These are phyloP conservation scores for Carex scoparia DNA, from an alignment of 176 grass and related monocot genomes.

Conservation along the genomic window DNA sequence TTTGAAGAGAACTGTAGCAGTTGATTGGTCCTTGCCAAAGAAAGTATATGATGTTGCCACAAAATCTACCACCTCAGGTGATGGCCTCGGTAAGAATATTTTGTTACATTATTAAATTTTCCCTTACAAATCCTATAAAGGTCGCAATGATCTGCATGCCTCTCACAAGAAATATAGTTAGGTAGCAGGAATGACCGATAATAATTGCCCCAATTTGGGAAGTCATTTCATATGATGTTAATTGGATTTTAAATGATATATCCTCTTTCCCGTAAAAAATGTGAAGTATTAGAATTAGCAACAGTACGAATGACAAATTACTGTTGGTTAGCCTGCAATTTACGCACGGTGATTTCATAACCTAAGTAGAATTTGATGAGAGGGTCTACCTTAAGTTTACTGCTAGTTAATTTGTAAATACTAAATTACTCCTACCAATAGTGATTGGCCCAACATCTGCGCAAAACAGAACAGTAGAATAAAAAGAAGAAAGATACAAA, in stretches of 20 bases:
- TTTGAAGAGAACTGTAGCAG: constrained; percentile 82
- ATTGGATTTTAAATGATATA: not conserved
- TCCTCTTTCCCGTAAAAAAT: not conserved
- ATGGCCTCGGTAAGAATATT: constrained; percentile 37
- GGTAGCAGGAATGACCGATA: not conserved
- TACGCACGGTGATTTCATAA: not conserved
- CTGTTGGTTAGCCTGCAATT: not conserved
- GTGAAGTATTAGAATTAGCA: not conserved
- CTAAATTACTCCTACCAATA: no score
- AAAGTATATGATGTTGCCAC: constrained; percentile 72
- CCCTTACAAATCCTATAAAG: not conserved
- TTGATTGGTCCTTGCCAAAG: constrained; percentile 95
- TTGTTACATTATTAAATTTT: not conserved
- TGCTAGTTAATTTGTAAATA: not conserved
- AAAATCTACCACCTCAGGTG: constrained; percentile 41
- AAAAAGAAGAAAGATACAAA: not conserved
- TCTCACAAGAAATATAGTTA: not conserved
- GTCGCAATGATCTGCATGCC: not conserved
- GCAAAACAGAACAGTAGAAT: not conserved
- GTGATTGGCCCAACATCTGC: not conserved
- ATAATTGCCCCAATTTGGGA: not conserved
- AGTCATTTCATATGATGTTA: not conserved
- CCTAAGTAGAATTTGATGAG: not conserved
- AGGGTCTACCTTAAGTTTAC: not conserved
- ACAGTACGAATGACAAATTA: not conserved